A percentile compares a stretch with the other conserved stretches of the same genome.
phyloP scores from a whole-genome alignment of 1,284 basidiomycete species.

The Irpex sp. region DNA sequence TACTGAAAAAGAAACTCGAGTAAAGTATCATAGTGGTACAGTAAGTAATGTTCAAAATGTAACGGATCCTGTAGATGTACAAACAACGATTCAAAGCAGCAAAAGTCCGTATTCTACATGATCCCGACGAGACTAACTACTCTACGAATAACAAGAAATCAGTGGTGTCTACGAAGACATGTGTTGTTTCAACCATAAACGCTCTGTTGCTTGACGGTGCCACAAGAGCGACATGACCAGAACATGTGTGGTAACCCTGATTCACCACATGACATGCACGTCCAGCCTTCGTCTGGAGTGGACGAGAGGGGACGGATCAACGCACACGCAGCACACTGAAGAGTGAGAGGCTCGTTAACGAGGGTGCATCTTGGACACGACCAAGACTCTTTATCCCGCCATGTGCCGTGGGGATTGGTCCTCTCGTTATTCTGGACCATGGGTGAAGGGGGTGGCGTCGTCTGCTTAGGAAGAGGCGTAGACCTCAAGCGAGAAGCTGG shows the following conservation, averaged over 20 bases:
- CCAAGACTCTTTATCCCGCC: conserved; percentile 43
- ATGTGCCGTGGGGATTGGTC: conserved; percentile 6
- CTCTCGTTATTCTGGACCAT: background rate
- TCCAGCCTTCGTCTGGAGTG: conserved; percentile 47
- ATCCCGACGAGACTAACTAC: too few relatives aligned
- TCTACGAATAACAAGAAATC: too few relatives aligned
- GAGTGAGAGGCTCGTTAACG: conserved; percentile 45
- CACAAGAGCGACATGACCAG: conserved; percentile 77
- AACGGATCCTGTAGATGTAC: too few relatives aligned
- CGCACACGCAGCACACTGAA: conserved; percentile 65
- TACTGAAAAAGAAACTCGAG: background rate
- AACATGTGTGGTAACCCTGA: conserved; percentile 56
- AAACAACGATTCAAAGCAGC: background rate
- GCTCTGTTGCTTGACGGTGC: conserved; percentile 51
- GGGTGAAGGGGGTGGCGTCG: conserved; percentile 8
- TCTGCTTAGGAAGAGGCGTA: conserved; percentile 7
- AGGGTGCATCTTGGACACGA: conserved; percentile 71
- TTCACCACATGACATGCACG: conserved; percentile 66
- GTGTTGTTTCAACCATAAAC: background rate
- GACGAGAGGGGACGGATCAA: conserved; percentile 39
- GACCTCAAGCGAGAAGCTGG: conserved; percentile 6
- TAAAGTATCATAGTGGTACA: background rate
- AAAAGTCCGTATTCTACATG: background rate
- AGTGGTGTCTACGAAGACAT: too few relatives aligned
- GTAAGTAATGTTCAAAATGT: background rate